Conservation (phyloP, 768 basidiomycete species). For the Boletus vermiculosoides region DNA sequence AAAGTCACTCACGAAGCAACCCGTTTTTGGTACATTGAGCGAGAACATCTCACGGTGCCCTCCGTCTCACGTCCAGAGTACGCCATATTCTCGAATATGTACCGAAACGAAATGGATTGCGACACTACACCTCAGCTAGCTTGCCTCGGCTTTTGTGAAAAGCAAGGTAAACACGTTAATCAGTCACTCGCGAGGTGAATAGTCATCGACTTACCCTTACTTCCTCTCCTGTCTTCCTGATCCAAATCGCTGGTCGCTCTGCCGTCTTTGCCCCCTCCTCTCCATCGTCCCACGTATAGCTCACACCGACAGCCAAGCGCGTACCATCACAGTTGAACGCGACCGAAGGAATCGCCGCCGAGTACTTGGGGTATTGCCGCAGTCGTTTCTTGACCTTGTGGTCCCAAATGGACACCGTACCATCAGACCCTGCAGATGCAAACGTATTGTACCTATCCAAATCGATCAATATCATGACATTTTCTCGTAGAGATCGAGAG, state of each 20-base stretch:
- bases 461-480: background rate
- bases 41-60: background rate
- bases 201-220: slow-evolving; percentile 55
- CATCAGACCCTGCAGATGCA: slow-evolving; percentile 93
- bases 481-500: background rate
- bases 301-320: slow-evolving; percentile 77
- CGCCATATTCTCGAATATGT: background rate
- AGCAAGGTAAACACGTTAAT: background rate
- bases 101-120: background rate
- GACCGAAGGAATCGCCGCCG: slow-evolving; percentile 70
- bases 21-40: background rate
- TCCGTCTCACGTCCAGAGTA: background rate
- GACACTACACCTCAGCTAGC: slow-evolving; percentile 4
- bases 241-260: slow-evolving; percentile 57
- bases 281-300: slow-evolving; percentile 91
- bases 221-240: slow-evolving; percentile 71
- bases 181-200: background rate
- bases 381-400: slow-evolving; percentile 94
- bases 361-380: slow-evolving; percentile 83
- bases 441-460: slow-evolving; percentile 80
- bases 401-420: slow-evolving; percentile 95
- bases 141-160: slow-evolving; percentile 22
- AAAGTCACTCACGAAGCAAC: background rate
- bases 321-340: slow-evolving; percentile 84
- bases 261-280: slow-evolving; percentile 68